Conservation (phyloP, 352 stramenopile species). For the Globisporangium cylindrosporum region DNA sequence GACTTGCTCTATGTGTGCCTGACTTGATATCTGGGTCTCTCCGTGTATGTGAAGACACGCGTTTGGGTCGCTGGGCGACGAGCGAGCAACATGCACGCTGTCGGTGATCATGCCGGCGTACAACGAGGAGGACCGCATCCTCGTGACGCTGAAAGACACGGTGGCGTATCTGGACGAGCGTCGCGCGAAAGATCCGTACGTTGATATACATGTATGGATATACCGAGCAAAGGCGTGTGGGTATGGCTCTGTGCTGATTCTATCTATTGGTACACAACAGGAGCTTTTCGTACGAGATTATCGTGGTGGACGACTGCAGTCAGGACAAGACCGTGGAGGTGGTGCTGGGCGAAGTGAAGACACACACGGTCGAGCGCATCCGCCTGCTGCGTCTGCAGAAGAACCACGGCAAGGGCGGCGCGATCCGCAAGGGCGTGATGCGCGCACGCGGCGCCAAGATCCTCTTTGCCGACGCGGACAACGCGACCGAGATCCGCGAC, state of each 20-base stretch:
- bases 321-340: conserved; percentile 78
- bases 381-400: conserved; percentile 74
- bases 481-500: conserved; percentile 90
- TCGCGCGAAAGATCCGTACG: conserved; percentile 39
- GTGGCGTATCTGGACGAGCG: conserved; percentile 85
- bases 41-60: conserved; percentile 25
- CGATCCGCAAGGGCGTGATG: conserved; percentile 87
- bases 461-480: conserved; percentile 92
- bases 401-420: conserved; percentile 92
- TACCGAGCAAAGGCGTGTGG: conserved; percentile 1
- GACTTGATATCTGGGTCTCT: background rate
- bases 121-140: conserved; percentile 93
- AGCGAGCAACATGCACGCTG: conserved; percentile 54
- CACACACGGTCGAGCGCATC: conserved; percentile 49
- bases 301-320: conserved; percentile 93
- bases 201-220: conserved; percentile 10
- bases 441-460: conserved; percentile 74
- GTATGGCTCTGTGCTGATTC: conserved; percentile 3
- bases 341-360: conserved; percentile 50
- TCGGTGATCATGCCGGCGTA: conserved; percentile 94
- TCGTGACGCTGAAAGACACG: conserved; percentile 89
- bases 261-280: conserved; percentile 7
- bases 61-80: conserved; percentile 65
- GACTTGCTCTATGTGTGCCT: background rate
- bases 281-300: conserved; percentile 78